phyloP scores from a whole-genome alignment of 2,329 filamentous ascomycete genomes.

The Dryadomyces quercivorus region DNA sequence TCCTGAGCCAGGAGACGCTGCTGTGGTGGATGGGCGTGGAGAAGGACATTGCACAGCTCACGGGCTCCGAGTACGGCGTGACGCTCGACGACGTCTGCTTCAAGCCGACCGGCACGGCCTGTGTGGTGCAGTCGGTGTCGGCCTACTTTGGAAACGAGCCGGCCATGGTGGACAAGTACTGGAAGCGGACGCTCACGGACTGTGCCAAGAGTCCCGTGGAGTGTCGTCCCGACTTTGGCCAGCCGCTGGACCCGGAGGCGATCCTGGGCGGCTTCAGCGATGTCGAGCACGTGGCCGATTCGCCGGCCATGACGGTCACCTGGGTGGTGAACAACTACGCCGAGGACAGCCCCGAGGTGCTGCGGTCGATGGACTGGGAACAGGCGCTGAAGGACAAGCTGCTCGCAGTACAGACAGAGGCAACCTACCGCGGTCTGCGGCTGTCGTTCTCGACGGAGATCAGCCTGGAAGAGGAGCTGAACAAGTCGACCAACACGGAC shows the following conservation, averaged over 20 bases:
- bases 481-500: constrained; percentile 96
- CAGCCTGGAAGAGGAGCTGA: constrained; percentile 88
- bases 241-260: constrained; percentile 76
- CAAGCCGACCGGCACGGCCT: constrained; percentile 80
- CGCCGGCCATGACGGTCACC: constrained; percentile 73
- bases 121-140: constrained; percentile 85
- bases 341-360: constrained; percentile 59
- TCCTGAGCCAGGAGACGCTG: constrained; percentile 79
- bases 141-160: constrained; percentile 71
- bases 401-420: constrained; percentile 69
- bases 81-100: constrained; percentile 80
- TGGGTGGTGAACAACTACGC: constrained; percentile 88
- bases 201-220: constrained; percentile 72
- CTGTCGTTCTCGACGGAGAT: constrained; percentile 93
- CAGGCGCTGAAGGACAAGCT: constrained; percentile 62
- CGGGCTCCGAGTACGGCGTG: constrained; percentile 54
- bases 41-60: constrained; percentile 58
- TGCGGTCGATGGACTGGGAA: constrained; percentile 81
- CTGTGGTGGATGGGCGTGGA: constrained; percentile 93
- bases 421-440: constrained; percentile 62
- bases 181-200: constrained; percentile 58
- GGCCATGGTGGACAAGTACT: constrained; percentile 49
- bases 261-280: constrained; percentile 71
- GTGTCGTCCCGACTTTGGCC: constrained; percentile 79
- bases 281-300: constrained; percentile 53